Base-by-base conservation (phyloP, 2,329 filamentous ascomycete genomes). In the Penicillium thymicola region DNA sequence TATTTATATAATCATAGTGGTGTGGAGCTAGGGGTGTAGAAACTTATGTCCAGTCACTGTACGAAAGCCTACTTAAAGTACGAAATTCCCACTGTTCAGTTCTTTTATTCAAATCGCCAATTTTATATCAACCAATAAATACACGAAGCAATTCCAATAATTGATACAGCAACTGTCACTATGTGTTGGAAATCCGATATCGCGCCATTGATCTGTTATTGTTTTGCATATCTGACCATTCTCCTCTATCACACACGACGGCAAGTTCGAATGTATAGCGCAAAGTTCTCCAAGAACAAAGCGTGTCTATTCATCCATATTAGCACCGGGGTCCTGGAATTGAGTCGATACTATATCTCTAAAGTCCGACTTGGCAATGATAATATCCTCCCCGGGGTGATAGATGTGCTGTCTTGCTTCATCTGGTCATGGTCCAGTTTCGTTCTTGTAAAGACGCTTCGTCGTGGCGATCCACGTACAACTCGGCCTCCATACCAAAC, bases 401-500 rank as follows among this genome's bases (percentile, higher is more conserved):
- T 40, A n/a, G 52, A 55, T 30, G 52, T 55, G 11, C 4, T 50
- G 2, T 55, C 52, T 5, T 55, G 45, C 25, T 30, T 55, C 4
- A 23, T 55, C 3, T 55, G 52, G 52, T 28, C 28, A 11, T 50
- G 45, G 13, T 32, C 45, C 13, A 50, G 45, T 18, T 9, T 55
- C 7, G 23, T 25, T 5, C 52, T 55, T 4, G 52, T 55, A 9
- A 55, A 44, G 16, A 50, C 52, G 14, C 45, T 55, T 14, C 52
- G 52, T 5, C 45, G 52, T 13, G 52, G 52, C 4, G 37, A 55
- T 44, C 52, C 52, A 16, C 21, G 6, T 10, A 55, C 52, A 10
- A 55, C 53, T 45, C 38, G 53, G 7, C 53, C 53, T 0, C 46
- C 46, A 10, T 55, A 55, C 30, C 53, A 51, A 18, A 25, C 14